These are phyloP conservation scores for Hypomyces rosellus DNA, from an alignment of 2,329 filamentous ascomycete genomes.

Conservation along the genomic window DNA sequence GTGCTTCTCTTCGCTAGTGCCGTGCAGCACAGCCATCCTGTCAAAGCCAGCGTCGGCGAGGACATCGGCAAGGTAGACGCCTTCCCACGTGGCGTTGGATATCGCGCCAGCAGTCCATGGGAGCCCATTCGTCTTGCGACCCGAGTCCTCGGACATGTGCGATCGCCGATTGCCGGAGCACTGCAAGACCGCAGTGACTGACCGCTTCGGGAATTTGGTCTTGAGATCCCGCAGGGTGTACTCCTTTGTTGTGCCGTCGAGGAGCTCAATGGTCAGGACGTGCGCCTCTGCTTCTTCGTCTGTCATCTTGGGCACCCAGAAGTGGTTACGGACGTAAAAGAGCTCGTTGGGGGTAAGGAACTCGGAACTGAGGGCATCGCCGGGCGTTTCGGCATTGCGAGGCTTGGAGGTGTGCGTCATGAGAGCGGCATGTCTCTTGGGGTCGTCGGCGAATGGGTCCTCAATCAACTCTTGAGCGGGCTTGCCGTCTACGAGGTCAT, in stretches of 20 bases:
- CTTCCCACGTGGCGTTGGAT: slow-evolving; percentile 54
- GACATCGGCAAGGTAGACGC: slow-evolving; percentile 49
- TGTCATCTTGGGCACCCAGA: slow-evolving; percentile 51
- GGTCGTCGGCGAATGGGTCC: slow-evolving; percentile 54
- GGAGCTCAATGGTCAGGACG: slow-evolving; percentile 47
- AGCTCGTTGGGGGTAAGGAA: slow-evolving; percentile 51
- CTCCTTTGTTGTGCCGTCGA: slow-evolving; percentile 44
- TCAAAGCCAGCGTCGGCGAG: slow-evolving; percentile 50
- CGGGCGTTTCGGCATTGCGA: slow-evolving; percentile 56
- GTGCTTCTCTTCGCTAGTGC: slow-evolving; percentile 38
- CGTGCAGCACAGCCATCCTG: slow-evolving; percentile 29
- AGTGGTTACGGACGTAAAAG: slow-evolving; percentile 57
- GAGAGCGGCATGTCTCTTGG: slow-evolving; percentile 43
- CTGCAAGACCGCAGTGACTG: slow-evolving; percentile 50
- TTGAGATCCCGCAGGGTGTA: slow-evolving; percentile 52
- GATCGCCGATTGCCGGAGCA: slow-evolving; percentile 55
- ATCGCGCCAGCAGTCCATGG: slow-evolving; percentile 56
- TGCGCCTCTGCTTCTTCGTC: slow-evolving; percentile 34
- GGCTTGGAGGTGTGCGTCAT: slow-evolving; percentile 48
- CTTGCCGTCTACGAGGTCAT: slow-evolving; percentile 52
- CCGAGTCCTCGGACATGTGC: slow-evolving; percentile 48
- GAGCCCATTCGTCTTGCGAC: slow-evolving; percentile 47
- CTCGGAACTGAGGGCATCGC: slow-evolving; percentile 36
- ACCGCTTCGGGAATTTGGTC: slow-evolving; percentile 42
- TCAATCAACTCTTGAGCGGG: slow-evolving; percentile 49